A percentile compares a stretch with the other conserved stretches of the same genome.
Evolutionary conservation across 2,329 filamentous ascomycete genomes (phyloP).

Genomic region (Colletotrichum brevisporum): DNA sequence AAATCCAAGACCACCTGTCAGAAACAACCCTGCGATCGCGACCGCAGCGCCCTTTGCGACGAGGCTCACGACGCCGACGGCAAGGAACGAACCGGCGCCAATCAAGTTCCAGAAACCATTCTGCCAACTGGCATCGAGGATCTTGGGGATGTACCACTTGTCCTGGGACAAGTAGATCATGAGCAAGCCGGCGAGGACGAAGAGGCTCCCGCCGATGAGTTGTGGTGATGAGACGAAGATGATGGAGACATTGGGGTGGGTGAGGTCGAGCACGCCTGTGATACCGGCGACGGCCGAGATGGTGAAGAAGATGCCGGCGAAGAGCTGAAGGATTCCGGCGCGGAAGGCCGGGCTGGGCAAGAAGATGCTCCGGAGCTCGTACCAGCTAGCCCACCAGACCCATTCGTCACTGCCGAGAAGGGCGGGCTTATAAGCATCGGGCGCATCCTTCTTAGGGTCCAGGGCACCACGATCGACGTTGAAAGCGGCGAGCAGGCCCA

Average conservation of each 20-base stretch:
- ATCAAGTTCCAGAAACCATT: conserved; percentile 38
- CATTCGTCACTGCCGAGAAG: conserved; percentile 33
- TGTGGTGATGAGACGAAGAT: conserved; percentile 34
- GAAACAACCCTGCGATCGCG: conserved; percentile 15
- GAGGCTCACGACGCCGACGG: conserved; percentile 28
- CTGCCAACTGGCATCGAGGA: conserved; percentile 36
- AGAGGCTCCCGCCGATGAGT: conserved; percentile 33
- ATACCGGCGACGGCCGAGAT: conserved; percentile 27
- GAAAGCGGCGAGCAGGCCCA: conserved; percentile 31
- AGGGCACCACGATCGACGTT: conserved; percentile 30
- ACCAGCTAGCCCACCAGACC: conserved; percentile 29
- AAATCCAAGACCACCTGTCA: conserved; percentile 31
- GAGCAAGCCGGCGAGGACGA: conserved; percentile 28
- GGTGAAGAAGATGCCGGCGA: conserved; percentile 29
- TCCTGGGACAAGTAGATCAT: conserved; percentile 33
- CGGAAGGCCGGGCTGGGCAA: conserved; percentile 28
- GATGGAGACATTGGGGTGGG: conserved; percentile 24
- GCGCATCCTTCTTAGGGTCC: conserved; percentile 33
- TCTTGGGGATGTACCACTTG: conserved; percentile 27
- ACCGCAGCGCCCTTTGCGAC: conserved; percentile 15
- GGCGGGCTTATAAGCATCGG: conserved; percentile 32
- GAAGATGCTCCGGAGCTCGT: conserved; percentile 21
- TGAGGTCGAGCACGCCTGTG: conserved; percentile 33
- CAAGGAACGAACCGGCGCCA: conserved; percentile 28
- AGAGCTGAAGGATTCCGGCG: conserved; percentile 31